phyloP scores from a whole-genome alignment of 306 rosid species.

The Quercus glauca region DNA sequence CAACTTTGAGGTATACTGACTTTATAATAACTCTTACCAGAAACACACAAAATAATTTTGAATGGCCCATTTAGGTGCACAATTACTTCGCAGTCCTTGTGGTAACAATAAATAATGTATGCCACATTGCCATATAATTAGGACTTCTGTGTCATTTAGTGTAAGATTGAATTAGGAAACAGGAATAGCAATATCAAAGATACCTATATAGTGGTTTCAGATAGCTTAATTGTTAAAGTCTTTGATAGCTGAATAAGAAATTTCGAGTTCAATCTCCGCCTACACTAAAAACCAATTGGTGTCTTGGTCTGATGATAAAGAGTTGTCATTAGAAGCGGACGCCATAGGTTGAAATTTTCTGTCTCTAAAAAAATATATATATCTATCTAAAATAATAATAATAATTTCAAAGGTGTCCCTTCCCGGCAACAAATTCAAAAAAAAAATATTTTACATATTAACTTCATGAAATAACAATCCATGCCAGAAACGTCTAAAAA shows the following conservation, averaged over 20 bases:
- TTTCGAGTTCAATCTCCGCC: no score
- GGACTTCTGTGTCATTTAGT: not conserved
- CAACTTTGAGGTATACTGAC: conserved; percentile 20
- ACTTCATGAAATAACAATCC: no score
- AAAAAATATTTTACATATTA: not conserved
- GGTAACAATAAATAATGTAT: not conserved
- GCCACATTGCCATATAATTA: not conserved
- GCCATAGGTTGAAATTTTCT: no score
- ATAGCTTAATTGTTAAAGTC: fast-evolving
- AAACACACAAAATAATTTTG: not conserved
- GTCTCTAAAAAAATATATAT: no score
- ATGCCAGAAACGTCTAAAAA: no score
- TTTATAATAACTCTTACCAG: conserved; percentile 7
- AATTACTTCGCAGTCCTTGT: conserved; percentile 14
- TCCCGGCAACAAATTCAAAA: not conserved
- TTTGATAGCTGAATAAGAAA: no score
- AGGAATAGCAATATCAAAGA: not conserved
- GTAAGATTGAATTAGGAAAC: not conserved
- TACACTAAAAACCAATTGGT: no score
- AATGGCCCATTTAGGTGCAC: conserved; percentile 20
- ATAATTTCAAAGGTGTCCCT: not conserved
- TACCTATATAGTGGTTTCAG: no score
- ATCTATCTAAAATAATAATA: no score
- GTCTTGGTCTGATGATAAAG: no score
- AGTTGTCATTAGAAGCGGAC: fast-evolving